These are phyloP conservation scores for Kwoniella sp. DNA, from an alignment of 768 basidiomycete genomes.

Conservation along the genomic window DNA sequence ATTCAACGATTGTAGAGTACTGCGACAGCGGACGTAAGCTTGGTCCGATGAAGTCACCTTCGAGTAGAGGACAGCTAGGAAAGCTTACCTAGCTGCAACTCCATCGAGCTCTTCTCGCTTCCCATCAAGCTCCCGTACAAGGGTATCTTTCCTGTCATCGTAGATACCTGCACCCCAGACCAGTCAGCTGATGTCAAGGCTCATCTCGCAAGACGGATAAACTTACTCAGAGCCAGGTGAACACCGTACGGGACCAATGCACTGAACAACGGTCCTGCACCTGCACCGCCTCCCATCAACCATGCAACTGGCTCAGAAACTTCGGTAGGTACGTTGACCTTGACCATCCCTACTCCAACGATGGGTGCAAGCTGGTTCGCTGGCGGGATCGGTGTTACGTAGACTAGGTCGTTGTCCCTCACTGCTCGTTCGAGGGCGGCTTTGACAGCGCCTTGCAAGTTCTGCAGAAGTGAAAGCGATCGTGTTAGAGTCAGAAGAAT, in stretches of 20 bases:
- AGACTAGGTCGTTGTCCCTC: conserved; percentile 93
- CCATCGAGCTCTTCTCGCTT: conserved; percentile 68
- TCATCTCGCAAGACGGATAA: conserved; percentile 10
- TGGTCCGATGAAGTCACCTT: conserved; percentile 5
- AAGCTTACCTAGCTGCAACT: conserved; percentile 64
- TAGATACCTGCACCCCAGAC: conserved; percentile 64
- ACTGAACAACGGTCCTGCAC: conserved; percentile 68
- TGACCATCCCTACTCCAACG: conserved; percentile 68
- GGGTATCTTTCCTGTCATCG: conserved; percentile 73
- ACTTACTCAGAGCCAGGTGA: conserved; percentile 79
- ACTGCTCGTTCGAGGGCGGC: conserved; percentile 71
- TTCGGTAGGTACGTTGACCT: conserved; percentile 61
- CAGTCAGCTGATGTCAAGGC: not conserved
- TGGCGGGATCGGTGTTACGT: conserved; percentile 83
- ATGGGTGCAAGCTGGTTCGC: conserved; percentile 69
- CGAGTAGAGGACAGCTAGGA: too few species aligned
- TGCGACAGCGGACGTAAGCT: conserved; percentile 48
- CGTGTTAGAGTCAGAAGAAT: conserved; percentile 11
- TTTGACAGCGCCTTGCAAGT: conserved; percentile 71
- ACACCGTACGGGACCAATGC: conserved; percentile 84
- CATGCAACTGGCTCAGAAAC: conserved; percentile 54
- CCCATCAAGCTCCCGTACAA: conserved; percentile 68
- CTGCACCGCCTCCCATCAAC: conserved; percentile 57
- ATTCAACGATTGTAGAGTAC: conserved; percentile 70
- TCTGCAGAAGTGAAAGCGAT: conserved; percentile 60